A percentile compares a stretch with the other conserved stretches of the same genome.
Evolutionary conservation across 176 grass and related monocot species (phyloP).

Genomic region (Tuctoria greenei): DNA sequence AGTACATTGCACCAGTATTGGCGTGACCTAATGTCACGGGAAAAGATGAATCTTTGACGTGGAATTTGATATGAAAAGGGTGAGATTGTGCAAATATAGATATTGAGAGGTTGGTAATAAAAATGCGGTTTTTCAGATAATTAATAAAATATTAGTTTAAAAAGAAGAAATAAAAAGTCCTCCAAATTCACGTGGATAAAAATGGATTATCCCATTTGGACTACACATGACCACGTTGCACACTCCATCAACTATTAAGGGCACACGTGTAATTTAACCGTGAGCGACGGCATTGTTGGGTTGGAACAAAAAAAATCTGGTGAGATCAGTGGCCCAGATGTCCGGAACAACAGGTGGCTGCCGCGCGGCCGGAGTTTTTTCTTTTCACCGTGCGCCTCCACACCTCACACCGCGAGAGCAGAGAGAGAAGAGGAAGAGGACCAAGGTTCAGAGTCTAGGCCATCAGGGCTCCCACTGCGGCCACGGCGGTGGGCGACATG

Average conservation of each 20-base stretch:
- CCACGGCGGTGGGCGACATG: slow-evolving; percentile 34
- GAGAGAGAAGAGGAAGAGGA: background rate
- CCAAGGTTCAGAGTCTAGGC: background rate
- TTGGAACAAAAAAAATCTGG: slow-evolving; percentile 26
- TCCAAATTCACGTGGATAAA: background rate
- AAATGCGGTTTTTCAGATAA: too few species aligned
- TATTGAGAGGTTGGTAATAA: too few species aligned
- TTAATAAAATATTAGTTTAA: too few species aligned
- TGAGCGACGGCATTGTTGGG: background rate
- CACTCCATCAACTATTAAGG: background rate
- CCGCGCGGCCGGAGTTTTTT: background rate
- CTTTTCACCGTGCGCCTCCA: background rate
- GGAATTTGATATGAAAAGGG: too few species aligned
- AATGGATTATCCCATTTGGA: too few species aligned
- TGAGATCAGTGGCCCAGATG: slow-evolving; percentile 42
- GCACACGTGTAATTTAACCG: background rate
- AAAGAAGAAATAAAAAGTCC: too few species aligned
- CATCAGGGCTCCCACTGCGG: slow-evolving; percentile 12
- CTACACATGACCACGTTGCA: too few species aligned
- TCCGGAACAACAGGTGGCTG: slow-evolving; percentile 10
- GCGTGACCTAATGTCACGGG: too few species aligned
- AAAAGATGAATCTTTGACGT: too few species aligned
- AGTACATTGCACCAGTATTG: too few species aligned
- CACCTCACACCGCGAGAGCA: background rate
- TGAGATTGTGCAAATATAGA: too few species aligned